Percentiles rank a stretch among this genome's conserved stretches.
Evolutionary conservation across 768 basidiomycete genomes (phyloP).

Genomic region (Panaeolus cyanescens): DNA sequence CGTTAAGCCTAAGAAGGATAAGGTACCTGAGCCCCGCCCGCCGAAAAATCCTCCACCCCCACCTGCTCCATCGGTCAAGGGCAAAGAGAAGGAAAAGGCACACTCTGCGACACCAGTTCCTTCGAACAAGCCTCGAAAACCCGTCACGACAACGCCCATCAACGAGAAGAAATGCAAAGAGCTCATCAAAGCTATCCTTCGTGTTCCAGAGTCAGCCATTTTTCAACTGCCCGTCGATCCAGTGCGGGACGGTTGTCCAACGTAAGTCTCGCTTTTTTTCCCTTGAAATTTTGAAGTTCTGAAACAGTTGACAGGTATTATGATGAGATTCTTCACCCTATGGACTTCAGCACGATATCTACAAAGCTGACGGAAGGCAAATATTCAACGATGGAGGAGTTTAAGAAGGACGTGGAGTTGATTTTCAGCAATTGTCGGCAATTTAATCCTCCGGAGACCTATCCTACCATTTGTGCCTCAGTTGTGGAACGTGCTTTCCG

Average conservation of each 20-base stretch:
- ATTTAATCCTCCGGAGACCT: slow-evolving; percentile 87
- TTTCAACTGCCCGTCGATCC: slow-evolving; percentile 88
- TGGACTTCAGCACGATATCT: slow-evolving; percentile 89
- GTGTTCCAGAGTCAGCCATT: slow-evolving; percentile 66
- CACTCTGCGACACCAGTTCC: slow-evolving; percentile 31
- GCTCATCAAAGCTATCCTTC: slow-evolving; percentile 59
- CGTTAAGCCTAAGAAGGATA: slow-evolving; percentile 50
- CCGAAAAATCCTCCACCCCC: slow-evolving; percentile 10
- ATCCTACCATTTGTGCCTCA: slow-evolving; percentile 72
- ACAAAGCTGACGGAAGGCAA: slow-evolving; percentile 64
- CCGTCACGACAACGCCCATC: slow-evolving; percentile 48
- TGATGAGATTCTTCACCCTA: slow-evolving; percentile 88
- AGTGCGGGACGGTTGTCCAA: slow-evolving; percentile 81
- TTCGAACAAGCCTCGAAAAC: slow-evolving; percentile 36
- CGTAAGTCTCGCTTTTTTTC: slow-evolving; percentile 52
- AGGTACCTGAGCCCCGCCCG: slow-evolving; percentile 23
- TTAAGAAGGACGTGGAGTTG: slow-evolving; percentile 78
- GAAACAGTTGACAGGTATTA: slow-evolving; percentile 64
- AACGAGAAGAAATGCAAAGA: slow-evolving; percentile 87
- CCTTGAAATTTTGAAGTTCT: slow-evolving; percentile 8
- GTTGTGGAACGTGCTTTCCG: slow-evolving; percentile 74
- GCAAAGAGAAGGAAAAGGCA: slow-evolving; percentile 69
- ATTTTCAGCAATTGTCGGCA: slow-evolving; percentile 88
- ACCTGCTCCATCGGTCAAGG: slow-evolving; percentile 53
- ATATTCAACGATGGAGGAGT: slow-evolving; percentile 82